Conservation (phyloP, 2,329 filamentous ascomycete genomes). For the Balansia obtecta region DNA sequence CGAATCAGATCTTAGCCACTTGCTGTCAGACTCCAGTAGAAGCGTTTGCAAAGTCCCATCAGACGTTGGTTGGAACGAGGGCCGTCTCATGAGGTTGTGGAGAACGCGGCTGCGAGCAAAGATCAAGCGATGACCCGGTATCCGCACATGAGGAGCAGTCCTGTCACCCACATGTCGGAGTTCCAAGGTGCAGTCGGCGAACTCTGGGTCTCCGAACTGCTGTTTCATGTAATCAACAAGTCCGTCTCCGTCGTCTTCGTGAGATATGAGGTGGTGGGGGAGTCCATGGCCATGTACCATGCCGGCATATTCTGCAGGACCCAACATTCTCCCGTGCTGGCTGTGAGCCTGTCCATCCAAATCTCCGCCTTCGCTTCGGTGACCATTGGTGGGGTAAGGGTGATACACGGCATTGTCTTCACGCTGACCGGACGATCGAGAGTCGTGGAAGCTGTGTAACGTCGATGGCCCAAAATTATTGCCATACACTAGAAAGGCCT, state of each 20-base stretch:
- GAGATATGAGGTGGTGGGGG: conserved; percentile 16
- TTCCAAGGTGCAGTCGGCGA: conserved; percentile 34
- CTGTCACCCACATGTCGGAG: conserved; percentile 30
- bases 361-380: conserved; percentile 25
- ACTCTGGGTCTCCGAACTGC: conserved; percentile 18
- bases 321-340: conserved; percentile 19
- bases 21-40: conserved; percentile 35
- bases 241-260: conserved; percentile 22
- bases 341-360: conserved; percentile 17
- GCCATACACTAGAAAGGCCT: conserved; percentile 21
- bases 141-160: conserved; percentile 22
- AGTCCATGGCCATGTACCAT: conserved; percentile 21
- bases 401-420: conserved; percentile 31
- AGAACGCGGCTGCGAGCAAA: conserved; percentile 36
- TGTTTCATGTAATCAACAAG: conserved; percentile 27
- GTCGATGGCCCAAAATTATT: conserved; percentile 40
- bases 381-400: conserved; percentile 26
- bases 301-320: conserved; percentile 17
- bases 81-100: conserved; percentile 14
- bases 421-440: conserved; percentile 40
- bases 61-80: conserved; percentile 20
- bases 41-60: conserved; percentile 15
- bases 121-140: conserved; percentile 43
- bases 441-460: conserved; percentile 49
- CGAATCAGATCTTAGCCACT: conserved; percentile 40